phyloP scores from a whole-genome alignment of 1,284 basidiomycete genomes.

The Chalciporus sp. region DNA sequence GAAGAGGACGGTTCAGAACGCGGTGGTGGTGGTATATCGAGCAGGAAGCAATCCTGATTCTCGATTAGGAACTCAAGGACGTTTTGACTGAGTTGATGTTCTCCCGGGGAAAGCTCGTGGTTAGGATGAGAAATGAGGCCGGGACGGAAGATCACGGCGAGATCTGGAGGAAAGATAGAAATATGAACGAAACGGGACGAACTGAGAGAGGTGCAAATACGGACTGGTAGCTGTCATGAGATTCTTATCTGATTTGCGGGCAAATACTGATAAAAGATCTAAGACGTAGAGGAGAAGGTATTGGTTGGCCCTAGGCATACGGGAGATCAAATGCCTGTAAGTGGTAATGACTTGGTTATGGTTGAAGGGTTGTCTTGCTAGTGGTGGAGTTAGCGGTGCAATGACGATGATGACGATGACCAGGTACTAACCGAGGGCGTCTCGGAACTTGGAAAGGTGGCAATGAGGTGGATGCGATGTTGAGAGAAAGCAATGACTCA shows the following conservation, averaged over 20 bases:
- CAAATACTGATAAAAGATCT: constrained; percentile 94
- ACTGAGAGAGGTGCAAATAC: constrained; percentile 31
- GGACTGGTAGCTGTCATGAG: constrained; percentile 93
- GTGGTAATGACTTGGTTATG: constrained; percentile 70
- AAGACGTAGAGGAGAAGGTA: constrained; percentile 96
- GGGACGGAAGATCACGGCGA: constrained; percentile 94
- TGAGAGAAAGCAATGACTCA: constrained; percentile 43
- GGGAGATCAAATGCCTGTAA: constrained; percentile 85
- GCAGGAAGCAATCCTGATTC: constrained; percentile 84
- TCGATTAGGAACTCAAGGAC: constrained; percentile 95
- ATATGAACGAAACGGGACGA: not conserved
- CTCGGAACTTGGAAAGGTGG: constrained; percentile 67
- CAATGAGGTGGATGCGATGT: constrained; percentile 19
- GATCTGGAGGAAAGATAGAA: constrained; percentile 53
- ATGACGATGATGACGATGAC: constrained; percentile 3
- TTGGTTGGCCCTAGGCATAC: constrained; percentile 87
- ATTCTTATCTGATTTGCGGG: constrained; percentile 88
- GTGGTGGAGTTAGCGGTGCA: constrained; percentile 7
- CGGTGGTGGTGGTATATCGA: constrained; percentile 76
- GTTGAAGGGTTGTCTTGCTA: constrained; percentile 66
- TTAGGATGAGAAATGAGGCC: constrained; percentile 87
- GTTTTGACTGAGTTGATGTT: constrained; percentile 85
- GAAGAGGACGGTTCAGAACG: constrained; percentile 35
- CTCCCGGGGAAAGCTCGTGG: constrained; percentile 80
- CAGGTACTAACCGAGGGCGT: constrained; percentile 63